Conservation (phyloP, 345 rosid genomes). For the Excoecaria cochinchinensis region DNA sequence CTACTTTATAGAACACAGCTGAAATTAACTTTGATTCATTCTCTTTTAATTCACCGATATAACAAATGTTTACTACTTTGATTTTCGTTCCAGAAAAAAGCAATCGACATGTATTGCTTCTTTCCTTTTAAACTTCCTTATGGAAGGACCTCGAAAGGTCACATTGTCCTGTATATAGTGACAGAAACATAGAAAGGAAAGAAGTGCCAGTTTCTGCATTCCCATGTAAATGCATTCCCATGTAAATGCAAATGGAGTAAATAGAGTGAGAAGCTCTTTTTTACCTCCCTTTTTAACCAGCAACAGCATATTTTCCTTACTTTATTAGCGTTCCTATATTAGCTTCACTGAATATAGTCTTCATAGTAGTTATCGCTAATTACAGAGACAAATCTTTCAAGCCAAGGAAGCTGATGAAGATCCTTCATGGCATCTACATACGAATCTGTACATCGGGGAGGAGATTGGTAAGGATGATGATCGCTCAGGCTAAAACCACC, state of each 20-base stretch:
- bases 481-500: slow-evolving; percentile 92
- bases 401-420: slow-evolving; percentile 98
- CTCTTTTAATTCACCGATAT: slow-evolving; percentile 23
- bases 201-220: slow-evolving; percentile 20
- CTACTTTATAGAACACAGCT: too few relatives aligned
- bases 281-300: slow-evolving; percentile 17
- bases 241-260: slow-evolving; percentile 18
- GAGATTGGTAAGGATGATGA: slow-evolving; percentile 82
- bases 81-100: slow-evolving; percentile 35
- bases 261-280: slow-evolving; percentile 55
- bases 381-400: slow-evolving; percentile 93
- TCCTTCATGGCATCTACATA: slow-evolving; percentile 91
- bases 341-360: slow-evolving; percentile 61
- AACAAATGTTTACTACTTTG: slow-evolving; percentile 12
- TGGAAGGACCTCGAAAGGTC: slow-evolving; percentile 17
- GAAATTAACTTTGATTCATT: slow-evolving; percentile 17
- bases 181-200: slow-evolving; percentile 16
- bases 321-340: slow-evolving; percentile 13
- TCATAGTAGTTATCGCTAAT: slow-evolving; percentile 92
- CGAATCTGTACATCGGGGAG: slow-evolving; percentile 84
- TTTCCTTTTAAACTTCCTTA: slow-evolving; percentile 6
- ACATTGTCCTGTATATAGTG: slow-evolving; percentile 13
- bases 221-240: slow-evolving; percentile 10
- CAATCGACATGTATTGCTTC: slow-evolving; percentile 11
- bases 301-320: slow-evolving; percentile 20